These are phyloP conservation scores for Caryopteris hybrid DNA, from an alignment of 305 asterid species.

Conservation along the genomic window DNA sequence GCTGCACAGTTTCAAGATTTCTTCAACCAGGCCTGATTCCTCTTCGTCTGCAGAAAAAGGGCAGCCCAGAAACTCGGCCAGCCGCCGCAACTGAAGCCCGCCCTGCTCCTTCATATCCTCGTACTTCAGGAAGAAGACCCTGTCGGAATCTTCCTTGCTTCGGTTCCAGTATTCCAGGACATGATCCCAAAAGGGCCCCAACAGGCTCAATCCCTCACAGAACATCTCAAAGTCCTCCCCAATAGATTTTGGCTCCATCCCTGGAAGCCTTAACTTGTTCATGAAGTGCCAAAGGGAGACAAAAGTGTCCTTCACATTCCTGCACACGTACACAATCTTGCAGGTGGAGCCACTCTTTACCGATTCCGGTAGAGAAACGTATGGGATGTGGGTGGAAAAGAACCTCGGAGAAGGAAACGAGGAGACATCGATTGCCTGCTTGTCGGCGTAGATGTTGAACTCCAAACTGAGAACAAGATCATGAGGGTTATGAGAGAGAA, in stretches of 20 bases:
- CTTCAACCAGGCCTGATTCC: conserved; percentile 21
- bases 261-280: conserved; percentile 9
- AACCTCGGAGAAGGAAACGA: conserved; percentile 12
- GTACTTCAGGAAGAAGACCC: conserved; percentile 33
- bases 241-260: neutral
- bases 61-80: conserved; percentile 37
- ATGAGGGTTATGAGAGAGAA: conserved; percentile 36
- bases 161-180: conserved; percentile 39
- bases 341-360: neutral
- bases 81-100: conserved; percentile 16
- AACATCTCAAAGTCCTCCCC: conserved; percentile 27
- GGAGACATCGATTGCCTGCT: conserved; percentile 19
- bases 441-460: conserved; percentile 22
- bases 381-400: conserved; percentile 39
- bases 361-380: conserved; percentile 26
- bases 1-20: conserved; percentile 31
- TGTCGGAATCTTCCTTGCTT: conserved; percentile 20
- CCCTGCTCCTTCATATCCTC: conserved; percentile 46
- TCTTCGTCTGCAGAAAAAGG: conserved; percentile 33
- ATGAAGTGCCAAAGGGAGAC: conserved; percentile 42
- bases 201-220: conserved; percentile 32
- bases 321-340: conserved; percentile 41
- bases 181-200: conserved; percentile 52
- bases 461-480: conserved; percentile 46
- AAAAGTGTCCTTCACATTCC: conserved; percentile 46